phyloP scores from a whole-genome alignment of 805 yeast species.

The Clavispora carvajalis region DNA sequence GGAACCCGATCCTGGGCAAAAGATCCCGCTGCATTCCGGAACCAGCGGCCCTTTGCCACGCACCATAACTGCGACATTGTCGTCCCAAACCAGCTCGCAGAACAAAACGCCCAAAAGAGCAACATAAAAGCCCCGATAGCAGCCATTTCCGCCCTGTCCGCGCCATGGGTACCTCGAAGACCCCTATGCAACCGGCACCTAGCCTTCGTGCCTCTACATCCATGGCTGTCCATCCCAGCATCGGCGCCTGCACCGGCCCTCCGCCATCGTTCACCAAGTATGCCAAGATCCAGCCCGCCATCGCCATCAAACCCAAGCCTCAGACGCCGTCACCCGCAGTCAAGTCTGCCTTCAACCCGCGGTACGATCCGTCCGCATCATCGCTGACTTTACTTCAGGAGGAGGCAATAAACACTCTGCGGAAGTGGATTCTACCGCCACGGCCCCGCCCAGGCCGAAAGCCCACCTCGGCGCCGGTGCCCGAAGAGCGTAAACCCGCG shows the following conservation, averaged over 20 bases:
- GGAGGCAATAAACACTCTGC: conserved; percentile 49
- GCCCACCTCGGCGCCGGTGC: conserved; percentile 21
- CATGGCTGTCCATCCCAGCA: conserved; percentile 1
- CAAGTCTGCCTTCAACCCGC: conserved; percentile 21
- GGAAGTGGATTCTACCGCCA: conserved; percentile 82
- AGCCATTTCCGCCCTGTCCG: neutral
- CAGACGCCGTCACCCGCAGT: conserved; percentile 25
- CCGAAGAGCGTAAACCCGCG: conserved; percentile 2
- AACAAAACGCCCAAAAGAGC: too few relatives aligned
- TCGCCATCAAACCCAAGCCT: conserved; percentile 34
- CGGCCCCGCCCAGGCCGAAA: conserved; percentile 72
- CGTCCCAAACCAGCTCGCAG: too few relatives aligned
- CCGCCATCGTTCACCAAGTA: conserved; percentile 18
- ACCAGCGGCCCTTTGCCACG: too few relatives aligned
- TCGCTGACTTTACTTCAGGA: conserved; percentile 4
- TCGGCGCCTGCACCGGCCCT: conserved; percentile 1
- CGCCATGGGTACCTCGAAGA: neutral
- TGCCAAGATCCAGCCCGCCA: conserved; percentile 35
- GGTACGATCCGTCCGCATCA: conserved; percentile 12
- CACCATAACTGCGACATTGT: too few relatives aligned
- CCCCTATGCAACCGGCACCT: conserved; percentile 1
- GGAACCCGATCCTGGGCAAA: too few relatives aligned
- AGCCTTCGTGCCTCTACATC: conserved; percentile 1
- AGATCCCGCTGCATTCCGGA: too few relatives aligned
- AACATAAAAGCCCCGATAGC: neutral